A percentile compares a stretch with the other conserved stretches of the same genome.
Conservation (phyloP, 495 filamentous ascomycete genomes). For the Lineolata rhizophorae region DNA sequence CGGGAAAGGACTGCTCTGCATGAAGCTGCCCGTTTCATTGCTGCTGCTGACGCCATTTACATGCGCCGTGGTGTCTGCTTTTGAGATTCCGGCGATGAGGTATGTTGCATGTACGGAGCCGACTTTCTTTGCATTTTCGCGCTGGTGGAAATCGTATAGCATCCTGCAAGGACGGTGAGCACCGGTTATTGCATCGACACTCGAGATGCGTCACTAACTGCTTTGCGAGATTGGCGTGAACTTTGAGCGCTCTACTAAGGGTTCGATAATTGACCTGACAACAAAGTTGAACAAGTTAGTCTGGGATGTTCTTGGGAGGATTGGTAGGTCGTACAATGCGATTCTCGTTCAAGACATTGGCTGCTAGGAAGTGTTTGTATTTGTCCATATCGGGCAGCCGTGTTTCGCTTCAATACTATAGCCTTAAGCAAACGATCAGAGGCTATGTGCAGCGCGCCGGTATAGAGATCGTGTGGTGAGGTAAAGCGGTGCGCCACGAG, state of each 20-base stretch:
- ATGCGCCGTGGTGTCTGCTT: constrained; percentile 2
- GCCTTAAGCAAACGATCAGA: too few species aligned
- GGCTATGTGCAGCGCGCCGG: too few species aligned
- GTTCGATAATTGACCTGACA: constrained; percentile 64
- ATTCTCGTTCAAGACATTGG: constrained; percentile 54
- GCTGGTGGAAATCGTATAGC: constrained; percentile 70
- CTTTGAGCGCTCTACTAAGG: constrained; percentile 53
- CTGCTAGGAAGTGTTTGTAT: constrained; percentile 33
- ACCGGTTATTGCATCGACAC: neutral
- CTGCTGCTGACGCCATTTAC: constrained; percentile 18
- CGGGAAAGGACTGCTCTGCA: constrained; percentile 47
- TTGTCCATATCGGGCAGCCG: neutral
- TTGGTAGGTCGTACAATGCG: constrained; percentile 34
- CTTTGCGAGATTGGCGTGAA: constrained; percentile 69
- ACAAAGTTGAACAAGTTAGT: too few species aligned
- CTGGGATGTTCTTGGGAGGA: constrained; percentile 1
- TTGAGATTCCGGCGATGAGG: constrained; percentile 44
- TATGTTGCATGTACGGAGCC: constrained; percentile 70
- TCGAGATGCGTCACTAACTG: constrained; percentile 28
- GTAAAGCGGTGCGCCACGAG: too few species aligned
- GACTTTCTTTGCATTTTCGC: constrained; percentile 57
- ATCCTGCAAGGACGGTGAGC: constrained; percentile 34
- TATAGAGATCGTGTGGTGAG: too few species aligned
- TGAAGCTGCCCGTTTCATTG: constrained; percentile 45
- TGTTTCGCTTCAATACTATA: too few species aligned